These are phyloP conservation scores for Fonsecaea pedrosoi DNA, from an alignment of 2,329 filamentous ascomycete genomes.

Conservation along the genomic window DNA sequence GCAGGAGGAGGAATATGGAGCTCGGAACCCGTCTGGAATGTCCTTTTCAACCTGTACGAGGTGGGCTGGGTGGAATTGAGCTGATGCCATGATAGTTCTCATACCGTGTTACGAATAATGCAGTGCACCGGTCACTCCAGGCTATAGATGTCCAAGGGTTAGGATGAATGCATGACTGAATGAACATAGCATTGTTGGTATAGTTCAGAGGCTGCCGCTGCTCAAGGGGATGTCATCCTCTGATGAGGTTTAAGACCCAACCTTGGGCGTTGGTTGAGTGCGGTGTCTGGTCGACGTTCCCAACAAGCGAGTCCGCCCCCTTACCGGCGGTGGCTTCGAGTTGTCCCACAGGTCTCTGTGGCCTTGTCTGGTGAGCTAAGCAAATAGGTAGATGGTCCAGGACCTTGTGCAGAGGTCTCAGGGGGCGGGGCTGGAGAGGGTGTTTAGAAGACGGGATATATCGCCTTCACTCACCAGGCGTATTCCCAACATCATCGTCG, in stretches of 20 bases:
- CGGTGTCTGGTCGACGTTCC: not conserved
- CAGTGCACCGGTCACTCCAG: slow-evolving; percentile 5
- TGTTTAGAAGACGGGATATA: not conserved
- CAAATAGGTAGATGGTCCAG: not conserved
- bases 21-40: not conserved
- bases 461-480: not conserved
- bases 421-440: not conserved
- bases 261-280: not conserved
- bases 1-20: not conserved
- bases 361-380: not conserved
- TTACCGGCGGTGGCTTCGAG: not conserved
- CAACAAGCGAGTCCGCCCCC: not conserved
- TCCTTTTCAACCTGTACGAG: not conserved
- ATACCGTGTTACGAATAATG: slow-evolving; percentile 5
- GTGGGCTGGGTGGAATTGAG: not conserved
- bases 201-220: not conserved
- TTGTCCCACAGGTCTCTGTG: not conserved
- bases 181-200: not conserved
- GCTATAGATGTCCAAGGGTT: slow-evolving; percentile 1
- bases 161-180: not conserved
- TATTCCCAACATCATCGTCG: not conserved
- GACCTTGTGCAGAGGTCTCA: not conserved
- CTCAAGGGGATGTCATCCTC: not conserved
- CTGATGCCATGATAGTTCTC: not conserved
- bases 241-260: not conserved